A percentile compares a stretch with the other conserved stretches of the same genome.
These are phyloP conservation scores for Tetrahymena thermophila DNA, from an alignment of 73 alveolate genomes.

Conservation along the genomic window DNA sequence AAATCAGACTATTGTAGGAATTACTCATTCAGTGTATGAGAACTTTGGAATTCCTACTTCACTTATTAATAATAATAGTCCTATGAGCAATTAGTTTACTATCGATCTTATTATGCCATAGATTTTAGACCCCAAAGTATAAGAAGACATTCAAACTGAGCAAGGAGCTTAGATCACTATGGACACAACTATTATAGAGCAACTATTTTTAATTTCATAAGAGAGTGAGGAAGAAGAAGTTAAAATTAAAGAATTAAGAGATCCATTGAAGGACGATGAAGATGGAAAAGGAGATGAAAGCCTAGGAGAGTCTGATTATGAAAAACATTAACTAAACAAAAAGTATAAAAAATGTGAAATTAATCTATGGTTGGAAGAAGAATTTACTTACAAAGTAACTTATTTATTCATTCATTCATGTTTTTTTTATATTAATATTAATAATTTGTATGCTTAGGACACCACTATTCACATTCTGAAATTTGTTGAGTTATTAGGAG, in stretches of 20 bases:
- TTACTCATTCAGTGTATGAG: conserved; percentile 8
- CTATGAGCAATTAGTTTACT: conserved; percentile 33
- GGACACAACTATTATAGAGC: not conserved
- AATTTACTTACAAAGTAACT: not conserved
- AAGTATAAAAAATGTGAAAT: not conserved
- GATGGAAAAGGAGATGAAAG: not conserved
- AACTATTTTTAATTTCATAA: not conserved
- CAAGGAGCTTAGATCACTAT: not conserved
- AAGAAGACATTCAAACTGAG: conserved; percentile 9
- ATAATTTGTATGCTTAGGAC: not conserved
- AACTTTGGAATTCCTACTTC: conserved; percentile 41
- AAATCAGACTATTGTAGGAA: conserved; percentile 15
- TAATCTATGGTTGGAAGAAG: not conserved
- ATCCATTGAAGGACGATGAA: not conserved
- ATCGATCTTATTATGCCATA: conserved; percentile 37
- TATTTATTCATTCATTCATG: not conserved
- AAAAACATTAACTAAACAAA: not conserved
- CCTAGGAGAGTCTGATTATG: not conserved
- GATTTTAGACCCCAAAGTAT: conserved; percentile 4
- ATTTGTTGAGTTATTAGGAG: not conserved
- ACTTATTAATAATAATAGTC: conserved; percentile 21
- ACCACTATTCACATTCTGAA: not conserved
- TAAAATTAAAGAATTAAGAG: not conserved
- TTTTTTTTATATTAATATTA: not conserved
- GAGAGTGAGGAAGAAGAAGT: not conserved